Evolutionary conservation across 2,329 filamentous ascomycete genomes (phyloP), one percentile per base, ranked within the genome.

Genomic region (Talaromyces sp.): DNA sequence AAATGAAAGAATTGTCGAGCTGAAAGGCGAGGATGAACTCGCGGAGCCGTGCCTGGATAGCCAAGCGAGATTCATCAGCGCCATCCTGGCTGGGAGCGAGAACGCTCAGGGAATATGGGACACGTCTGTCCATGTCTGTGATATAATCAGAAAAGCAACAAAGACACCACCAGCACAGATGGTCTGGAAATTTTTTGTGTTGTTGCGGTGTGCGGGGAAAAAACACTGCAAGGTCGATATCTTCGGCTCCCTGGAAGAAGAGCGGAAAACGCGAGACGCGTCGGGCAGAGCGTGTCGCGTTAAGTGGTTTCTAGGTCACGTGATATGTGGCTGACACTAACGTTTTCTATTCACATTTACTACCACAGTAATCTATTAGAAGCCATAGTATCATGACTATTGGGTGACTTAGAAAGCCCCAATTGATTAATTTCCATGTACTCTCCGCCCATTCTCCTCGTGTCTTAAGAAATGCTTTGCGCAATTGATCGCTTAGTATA

Each of bases 21-120:
- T 93, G 87, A 73, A 97, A 99, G 67, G 93, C 90, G 61, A 98
- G 86, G 65, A 99, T 88, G 75, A 99, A 99, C 63, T 91, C 88
- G 71, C 95, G 87, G 63, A 99, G 84, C 71, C 91, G 87, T 62
- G 85, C 84, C 73, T 95, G 91, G 55, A 93, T 81, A 70, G 91
- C 86, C 27, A 85, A 81, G 61, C 88, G 84, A 60, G 84, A 88
- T 71, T 93, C 89, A 66, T 88, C 84, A 62, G 81, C 83, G 46
- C 86, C 84, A 68, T 86, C 85, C 64, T 83, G 83, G 66, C 83
- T 86, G 60, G 87, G 83, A 67, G 86, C 86, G 68, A 91, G 91
- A 64, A 97, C 87, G 70, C 89, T 93, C 68, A 93, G 82, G 4
- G 92, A 89, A 77, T 93, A 97, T 56, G 92, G 87, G 64, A 91